phyloP scores from a whole-genome alignment of 305 asterid genomes.

The Solanum hybrid region DNA sequence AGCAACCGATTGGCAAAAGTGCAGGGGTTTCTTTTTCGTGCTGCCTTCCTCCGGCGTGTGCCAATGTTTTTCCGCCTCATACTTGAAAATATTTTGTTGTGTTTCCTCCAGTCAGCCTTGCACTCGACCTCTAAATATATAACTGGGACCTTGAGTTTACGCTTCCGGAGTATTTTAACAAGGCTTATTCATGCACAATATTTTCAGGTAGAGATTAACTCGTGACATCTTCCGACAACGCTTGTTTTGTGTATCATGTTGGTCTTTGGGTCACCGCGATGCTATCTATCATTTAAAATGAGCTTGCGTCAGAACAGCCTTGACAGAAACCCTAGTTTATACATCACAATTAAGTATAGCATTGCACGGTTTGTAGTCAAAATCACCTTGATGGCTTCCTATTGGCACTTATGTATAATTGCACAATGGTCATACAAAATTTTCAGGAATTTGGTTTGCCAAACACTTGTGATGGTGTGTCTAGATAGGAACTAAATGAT shows the following conservation, averaged over 20 bases:
- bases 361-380: background rate
- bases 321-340: background rate
- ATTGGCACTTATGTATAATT: background rate
- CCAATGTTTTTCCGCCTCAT: slow-evolving; percentile 87
- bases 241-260: background rate
- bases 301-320: background rate
- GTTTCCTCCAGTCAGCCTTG: slow-evolving; percentile 85
- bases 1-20: slow-evolving; percentile 98
- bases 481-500: background rate
- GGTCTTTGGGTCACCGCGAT: background rate
- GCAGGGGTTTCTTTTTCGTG: slow-evolving; percentile 94
- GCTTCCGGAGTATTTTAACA: slow-evolving; percentile 81
- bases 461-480: background rate
- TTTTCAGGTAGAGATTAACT: slow-evolving; percentile 64
- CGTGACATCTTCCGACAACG: background rate
- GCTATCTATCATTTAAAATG: background rate
- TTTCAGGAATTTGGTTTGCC: background rate
- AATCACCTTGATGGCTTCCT: background rate
- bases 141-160: slow-evolving; percentile 87
- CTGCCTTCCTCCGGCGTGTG: slow-evolving; percentile 95
- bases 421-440: background rate
- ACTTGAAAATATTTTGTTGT: slow-evolving; percentile 75
- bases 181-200: slow-evolving; percentile 79
- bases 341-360: background rate
- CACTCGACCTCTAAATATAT: slow-evolving; percentile 86